Evolutionary conservation across 345 rosid genomes (phyloP), one percentile per base, ranked within the genome.

Genomic region (Heritiera fomes): DNA sequence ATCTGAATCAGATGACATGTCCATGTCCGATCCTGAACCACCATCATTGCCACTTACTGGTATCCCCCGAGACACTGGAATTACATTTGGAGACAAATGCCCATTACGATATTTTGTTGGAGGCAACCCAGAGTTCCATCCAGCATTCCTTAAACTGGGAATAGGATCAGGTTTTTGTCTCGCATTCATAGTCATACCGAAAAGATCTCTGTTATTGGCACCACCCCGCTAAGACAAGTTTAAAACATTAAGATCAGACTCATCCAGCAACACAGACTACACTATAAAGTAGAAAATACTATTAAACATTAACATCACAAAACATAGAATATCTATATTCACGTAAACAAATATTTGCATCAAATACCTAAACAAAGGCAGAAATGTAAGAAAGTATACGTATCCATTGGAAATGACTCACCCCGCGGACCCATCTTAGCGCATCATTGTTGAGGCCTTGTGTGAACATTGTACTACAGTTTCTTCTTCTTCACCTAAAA

Each of bases 1-100:
- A 64, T 91, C 95, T 0, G 94, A 90, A 78, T 89, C 90, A 41
- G 92, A 83, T 15, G 86, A 78, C n/a, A 5, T 85, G 71, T 90
- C 92, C 89, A 87, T 91, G 71, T 93, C 95, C 20, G 98, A 91
- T 64, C 81, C 91, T 3, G 90, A 86, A 20, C 84, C 83, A 81
- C 84, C 84, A 77, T 76, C 81, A 64, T 81, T 83, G 60, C 72
- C 83, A 75, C 80, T 80, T 7, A 60, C 78, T 34, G 75, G 86
- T 75, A 87, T 77, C n/a, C 73, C 75, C 10, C 70, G 67, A 69
- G 90, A 78, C 11, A 83, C 75, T 0, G 85, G 84, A 41, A 87
- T 80, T 18, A 80, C 84, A 58, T 79, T 77, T 0, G 92, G 74
- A 12, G 93, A 88, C 2, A 86, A 84, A 83, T 66, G 87, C 15